These are phyloP conservation scores for Pontederia paniculata DNA, from an alignment of 176 grass and related monocot species.

Conservation along the genomic window DNA sequence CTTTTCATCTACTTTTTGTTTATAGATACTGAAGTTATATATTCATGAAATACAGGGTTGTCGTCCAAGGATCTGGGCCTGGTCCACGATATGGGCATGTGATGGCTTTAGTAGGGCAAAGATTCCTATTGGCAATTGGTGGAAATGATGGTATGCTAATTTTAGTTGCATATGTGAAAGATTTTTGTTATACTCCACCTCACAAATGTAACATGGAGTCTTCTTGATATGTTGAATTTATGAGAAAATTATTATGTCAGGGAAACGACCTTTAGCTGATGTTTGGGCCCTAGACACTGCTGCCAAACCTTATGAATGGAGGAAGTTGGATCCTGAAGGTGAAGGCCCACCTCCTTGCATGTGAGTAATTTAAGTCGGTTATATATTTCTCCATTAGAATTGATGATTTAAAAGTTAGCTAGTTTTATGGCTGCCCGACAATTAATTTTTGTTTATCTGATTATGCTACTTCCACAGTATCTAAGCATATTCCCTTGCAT, in stretches of 20 bases:
- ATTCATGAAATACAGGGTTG: constrained; percentile 43
- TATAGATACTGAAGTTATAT: not conserved
- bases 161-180: too few relatives aligned
- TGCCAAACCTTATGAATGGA: too few relatives aligned
- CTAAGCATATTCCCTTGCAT: constrained; percentile 42
- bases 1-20: not conserved
- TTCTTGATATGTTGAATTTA: too few relatives aligned
- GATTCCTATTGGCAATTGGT: constrained; percentile 89
- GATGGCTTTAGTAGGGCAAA: constrained; percentile 95
- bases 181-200: too few relatives aligned
- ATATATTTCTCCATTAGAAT: too few relatives aligned
- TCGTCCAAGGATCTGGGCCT: constrained; percentile 91
- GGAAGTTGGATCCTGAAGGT: too few relatives aligned
- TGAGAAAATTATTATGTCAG: constrained; percentile 38
- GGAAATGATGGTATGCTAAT: constrained; percentile 80
- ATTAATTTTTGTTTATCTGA: too few relatives aligned
- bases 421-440: too few relatives aligned
- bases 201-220: too few relatives aligned
- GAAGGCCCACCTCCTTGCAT: too few relatives aligned
- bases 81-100: constrained; percentile 95
- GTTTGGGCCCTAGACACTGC: constrained; percentile 97
- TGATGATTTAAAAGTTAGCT: too few relatives aligned
- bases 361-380: too few relatives aligned
- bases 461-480: constrained; percentile 88
- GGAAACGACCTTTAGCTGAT: constrained; percentile 81